These are phyloP conservation scores for Cryptosporidium sp. DNA, from an alignment of 169 alveolate species.

Conservation along the genomic window DNA sequence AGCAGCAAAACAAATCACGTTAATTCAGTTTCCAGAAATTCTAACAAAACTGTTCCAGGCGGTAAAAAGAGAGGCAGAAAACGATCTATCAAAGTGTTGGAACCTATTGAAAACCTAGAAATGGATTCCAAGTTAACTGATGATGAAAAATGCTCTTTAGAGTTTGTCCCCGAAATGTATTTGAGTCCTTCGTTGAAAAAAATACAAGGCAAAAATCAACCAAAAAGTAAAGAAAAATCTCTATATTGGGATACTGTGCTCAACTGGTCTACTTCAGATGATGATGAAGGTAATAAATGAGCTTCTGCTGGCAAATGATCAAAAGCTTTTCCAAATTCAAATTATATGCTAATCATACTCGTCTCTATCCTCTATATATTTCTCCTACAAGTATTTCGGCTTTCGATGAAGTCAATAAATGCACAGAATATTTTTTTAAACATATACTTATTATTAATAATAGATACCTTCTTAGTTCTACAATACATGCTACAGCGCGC, in stretches of 20 bases:
- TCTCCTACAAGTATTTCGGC: too few relatives aligned
- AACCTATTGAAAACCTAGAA: not conserved
- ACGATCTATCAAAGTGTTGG: not conserved
- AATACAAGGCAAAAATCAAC: not conserved
- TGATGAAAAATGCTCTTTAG: not conserved
- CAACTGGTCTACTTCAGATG: conserved; percentile 28
- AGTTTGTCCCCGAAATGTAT: not conserved
- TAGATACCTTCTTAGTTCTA: not conserved
- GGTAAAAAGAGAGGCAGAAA: not conserved
- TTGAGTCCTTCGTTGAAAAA: not conserved
- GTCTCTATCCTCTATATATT: too few relatives aligned
- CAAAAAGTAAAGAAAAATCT: not conserved
- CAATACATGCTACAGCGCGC: not conserved
- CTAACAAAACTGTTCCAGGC: not conserved
- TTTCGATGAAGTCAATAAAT: too few relatives aligned
- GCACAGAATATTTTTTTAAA: too few relatives aligned
- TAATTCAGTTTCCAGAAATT: not conserved
- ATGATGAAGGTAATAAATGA: not conserved
- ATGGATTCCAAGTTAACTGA: not conserved
- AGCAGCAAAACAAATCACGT: not conserved
- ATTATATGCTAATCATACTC: too few relatives aligned
- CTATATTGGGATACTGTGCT: not conserved
- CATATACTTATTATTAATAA: too few relatives aligned
- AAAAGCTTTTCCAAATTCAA: not conserved
- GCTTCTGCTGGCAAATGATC: not conserved